Evolutionary conservation across 805 yeast species (phyloP), one percentile per base, ranked within the genome.

Genomic region (Zygoascus ofunaensis): DNA sequence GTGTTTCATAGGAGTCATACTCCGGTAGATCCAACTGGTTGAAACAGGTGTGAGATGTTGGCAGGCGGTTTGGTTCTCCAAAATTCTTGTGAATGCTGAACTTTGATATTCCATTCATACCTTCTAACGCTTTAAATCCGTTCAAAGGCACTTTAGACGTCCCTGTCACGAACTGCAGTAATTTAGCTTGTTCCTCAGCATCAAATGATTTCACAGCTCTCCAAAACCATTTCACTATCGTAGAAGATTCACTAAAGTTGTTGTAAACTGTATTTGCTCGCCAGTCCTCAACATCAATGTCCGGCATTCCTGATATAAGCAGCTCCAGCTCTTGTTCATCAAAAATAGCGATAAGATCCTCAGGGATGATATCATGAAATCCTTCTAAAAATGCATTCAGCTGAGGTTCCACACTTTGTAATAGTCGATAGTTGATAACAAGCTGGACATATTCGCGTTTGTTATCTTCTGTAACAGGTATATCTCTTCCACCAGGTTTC

Each of bases 191-290:
- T 59, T 92, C 97, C 60, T 92, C 98, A 15, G 75, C 76, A 56
- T 87, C 96, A 65, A 92, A 92, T 1, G 97, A 85, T 55, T 87
- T 77, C 12, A 92, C 96, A 1, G 97, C 95, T 59, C 97, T 73
- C 99, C 99, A 92, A 66, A 92, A 92, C 85, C 97, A 90, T 58
- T 82, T 87, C 45, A 92, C 80, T 59, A 89, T 97, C 24, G 85
- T 79, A 2, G 94, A 84, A 1, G 84, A 73, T 1, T 89, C 73
- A 0, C 87, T 75, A 61, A 90, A 92, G 59, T 87, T 90, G 39
- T 76, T 81, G 63, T 92, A 69, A 1, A 68, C 71, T 1, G 96
- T 77, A 59, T 92, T 84, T 56, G 78, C 80, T 52, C 84, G 83
- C 99, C 99, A 92, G 59, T 92, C 99, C 53, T 80, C 86, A 18